Base-by-base conservation (phyloP, 345 rosid species). In the Boechera divaricarpa region DNA sequence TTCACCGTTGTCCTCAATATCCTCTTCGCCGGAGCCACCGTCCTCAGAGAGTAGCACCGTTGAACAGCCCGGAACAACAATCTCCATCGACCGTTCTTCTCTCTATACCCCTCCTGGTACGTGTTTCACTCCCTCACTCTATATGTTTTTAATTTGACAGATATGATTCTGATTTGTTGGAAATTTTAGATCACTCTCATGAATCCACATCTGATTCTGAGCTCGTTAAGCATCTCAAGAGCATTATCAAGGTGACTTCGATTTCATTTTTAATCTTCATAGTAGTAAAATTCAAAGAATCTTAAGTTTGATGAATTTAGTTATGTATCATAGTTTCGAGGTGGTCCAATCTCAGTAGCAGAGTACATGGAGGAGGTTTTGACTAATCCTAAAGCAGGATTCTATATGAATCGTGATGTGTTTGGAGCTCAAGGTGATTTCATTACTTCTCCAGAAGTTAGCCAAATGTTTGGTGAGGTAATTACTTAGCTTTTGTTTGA, bases 391-490 rank as follows among this genome's bases (percentile, higher is more conserved):
- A 95, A 85, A 72, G 87, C 85, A 69, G 99, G 97, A 36, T 95
- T 88, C 72, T 95, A 92, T 72, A 92, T 95, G 75, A 92, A 87
- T 77, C 88, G 89, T 47, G 97, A 92, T 84, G 96, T 91, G 7
- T 95, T 95, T 86, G 99, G 97, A 44, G 85, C 83, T n/a, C 90
- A 89, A 75, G 98, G 97, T 57, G 96, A 92, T 88, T 95, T 95
- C 83, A 88, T 92, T 63, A 95, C 98, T 71, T 95, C 96, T 67
- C 99, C 99, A 5, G 98, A 95, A 89, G 97, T 95, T 31, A 89
- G 97, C 79, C 98, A 92, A 83, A 89, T 92, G 98, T 89, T 95
- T 39, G 98, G 97, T 8, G 97, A 92, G 98, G 97, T 92, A 81
- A 69, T 77, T 53, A 31, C 10, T 29, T 35, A 0, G 13, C 10